Base-by-base conservation (phyloP, 179 eudicot species). In the Spergularia azorica region DNA sequence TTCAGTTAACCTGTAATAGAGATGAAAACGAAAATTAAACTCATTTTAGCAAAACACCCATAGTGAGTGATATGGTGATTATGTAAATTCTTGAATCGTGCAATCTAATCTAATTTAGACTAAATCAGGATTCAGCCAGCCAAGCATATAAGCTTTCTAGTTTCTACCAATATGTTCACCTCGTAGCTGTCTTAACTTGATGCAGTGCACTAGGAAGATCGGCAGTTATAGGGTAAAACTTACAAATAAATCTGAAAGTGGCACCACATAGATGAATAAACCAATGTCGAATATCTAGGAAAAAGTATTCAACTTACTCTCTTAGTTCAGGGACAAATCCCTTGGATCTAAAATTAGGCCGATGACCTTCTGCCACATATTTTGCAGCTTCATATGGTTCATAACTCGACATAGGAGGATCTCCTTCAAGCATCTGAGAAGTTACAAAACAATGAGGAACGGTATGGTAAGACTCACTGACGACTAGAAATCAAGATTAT, bases 371-470 rank as follows among this genome's bases (percentile, higher is more conserved):
- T 14, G 97, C 84, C 77, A 93, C 92, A 65, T 78, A 83, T 74
- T 84, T 95, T 65, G 95, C 98, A 71, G 96, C 97, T 83, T 93
- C 98, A 75, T 89, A 94, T 63, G 97, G 91, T 85, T 91, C 98
- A 83, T 84, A 80, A 73, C 70, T 70, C 20, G 93, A 72, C 83
- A 89, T 51, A 55, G 97, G 95, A 57, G 97, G 90, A 12, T 91
- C 93, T 62, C 98, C 95, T 79, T 92, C 98, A 75, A 94, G 90
- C 98, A 94, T 92, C 97, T 94, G 88, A 80, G 26, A 72, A 38
- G 62, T 59, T 73, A 66, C 21, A 60, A 70, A 64, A 60, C 71
- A 32, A 60, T 70, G 58, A 79, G 56, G 50, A 9, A 54, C 14
- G 61, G 20, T 41, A 54, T 17, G 32, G n/a, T 17, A 60, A 10